These are phyloP conservation scores for Yamadazyma phyllophila DNA, from an alignment of 805 yeast genomes.

Conservation along the genomic window DNA sequence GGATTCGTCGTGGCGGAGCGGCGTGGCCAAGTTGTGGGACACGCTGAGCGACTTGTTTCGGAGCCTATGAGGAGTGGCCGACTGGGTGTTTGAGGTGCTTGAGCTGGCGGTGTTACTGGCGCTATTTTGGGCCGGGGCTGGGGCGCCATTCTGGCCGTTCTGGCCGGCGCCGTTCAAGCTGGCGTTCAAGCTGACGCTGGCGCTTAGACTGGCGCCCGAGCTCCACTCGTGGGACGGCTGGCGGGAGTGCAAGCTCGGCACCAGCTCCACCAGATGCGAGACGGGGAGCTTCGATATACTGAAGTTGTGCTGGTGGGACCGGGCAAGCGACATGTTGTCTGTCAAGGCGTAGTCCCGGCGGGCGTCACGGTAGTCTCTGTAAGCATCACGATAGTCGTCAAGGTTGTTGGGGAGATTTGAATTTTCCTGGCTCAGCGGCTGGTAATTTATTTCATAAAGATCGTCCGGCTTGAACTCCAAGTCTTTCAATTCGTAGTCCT, in stretches of 20 bases:
- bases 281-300: conserved; percentile 12
- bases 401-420: too few relatives aligned
- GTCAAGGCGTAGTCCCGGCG: conserved; percentile 3
- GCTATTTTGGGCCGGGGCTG: too few relatives aligned
- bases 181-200: not conserved
- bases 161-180: too few relatives aligned
- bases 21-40: conserved; percentile 14
- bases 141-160: too few relatives aligned
- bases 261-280: conserved; percentile 28
- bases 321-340: conserved; percentile 10
- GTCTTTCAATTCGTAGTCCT: not conserved
- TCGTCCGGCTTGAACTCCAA: not conserved
- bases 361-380: too few relatives aligned
- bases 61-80: conserved; percentile 35
- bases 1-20: conserved; percentile 11
- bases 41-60: conserved; percentile 36
- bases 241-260: conserved; percentile 8
- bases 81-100: not conserved
- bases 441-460: not conserved
- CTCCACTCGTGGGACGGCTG: not conserved
- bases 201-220: not conserved
- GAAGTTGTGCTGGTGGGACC: conserved; percentile 11
- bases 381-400: too few relatives aligned
- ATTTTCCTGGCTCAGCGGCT: too few relatives aligned
- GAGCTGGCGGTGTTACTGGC: conserved; percentile 9